A percentile compares a stretch with the other conserved stretches of the same genome.
Evolutionary conservation across 306 rosid genomes (phyloP).

Genomic region (Prinsepia uniflora): DNA sequence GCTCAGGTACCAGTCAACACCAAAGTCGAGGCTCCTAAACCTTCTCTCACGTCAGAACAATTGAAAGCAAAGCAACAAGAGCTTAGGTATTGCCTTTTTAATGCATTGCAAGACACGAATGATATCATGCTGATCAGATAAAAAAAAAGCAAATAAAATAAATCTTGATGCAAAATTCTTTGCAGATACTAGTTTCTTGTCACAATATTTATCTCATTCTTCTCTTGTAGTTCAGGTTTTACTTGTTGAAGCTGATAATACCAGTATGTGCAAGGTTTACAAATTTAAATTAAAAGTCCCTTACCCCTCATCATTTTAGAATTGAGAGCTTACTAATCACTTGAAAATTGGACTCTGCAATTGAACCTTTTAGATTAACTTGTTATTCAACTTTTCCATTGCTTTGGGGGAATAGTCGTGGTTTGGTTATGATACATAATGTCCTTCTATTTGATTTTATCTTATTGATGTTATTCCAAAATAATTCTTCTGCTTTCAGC

Average conservation of each 20-base stretch:
- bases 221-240: not conserved
- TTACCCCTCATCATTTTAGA: not conserved
- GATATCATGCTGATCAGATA: not conserved
- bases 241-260: not conserved
- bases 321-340: slow-evolving; percentile 4
- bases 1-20: slow-evolving; percentile 65
- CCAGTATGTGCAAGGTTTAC: not conserved
- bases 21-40: slow-evolving; percentile 67
- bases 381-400: not conserved
- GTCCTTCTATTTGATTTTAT: not conserved
- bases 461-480: not conserved
- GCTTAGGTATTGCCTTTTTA: slow-evolving; percentile 56
- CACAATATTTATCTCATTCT: not conserved
- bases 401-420: not conserved
- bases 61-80: slow-evolving; percentile 82
- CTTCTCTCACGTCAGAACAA: slow-evolving; percentile 87
- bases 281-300: not conserved
- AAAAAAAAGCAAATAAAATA: not conserved
- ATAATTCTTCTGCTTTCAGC: not conserved
- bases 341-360: not conserved
- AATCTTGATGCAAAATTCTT: not conserved
- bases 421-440: not conserved
- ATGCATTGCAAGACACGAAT: not conserved
- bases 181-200: slow-evolving; percentile 9
- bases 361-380: not conserved